Base-by-base conservation (phyloP, 2,329 filamentous ascomycete genomes). In the Keithomyces neogunnii region DNA sequence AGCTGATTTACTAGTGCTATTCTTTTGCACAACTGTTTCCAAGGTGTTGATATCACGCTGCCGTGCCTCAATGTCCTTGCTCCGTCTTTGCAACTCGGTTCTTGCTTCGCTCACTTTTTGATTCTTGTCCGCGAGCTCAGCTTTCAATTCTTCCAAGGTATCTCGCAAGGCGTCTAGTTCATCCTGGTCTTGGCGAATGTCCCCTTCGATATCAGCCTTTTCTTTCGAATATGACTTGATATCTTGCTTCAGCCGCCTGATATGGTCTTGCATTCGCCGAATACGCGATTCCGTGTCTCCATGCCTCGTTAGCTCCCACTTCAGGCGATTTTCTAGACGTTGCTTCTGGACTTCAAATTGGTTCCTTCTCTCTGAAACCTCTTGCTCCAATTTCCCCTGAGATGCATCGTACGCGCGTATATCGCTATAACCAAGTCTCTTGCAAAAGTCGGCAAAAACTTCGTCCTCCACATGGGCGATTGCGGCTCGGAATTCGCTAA, bases 401-500 rank as follows among this genome's bases (percentile, higher is more conserved):
- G 95, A 91, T 30, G 86, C 86, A 65, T 97, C 90, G 62, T 97
- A 99, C 52, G 89, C 88, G 53, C 92, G 88, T 57, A 99, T 95
- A 61, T 95, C 86, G 52, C 81, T 77, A 66, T 96, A 97, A 1
- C 91, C 89, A 26, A 96, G 81, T 51, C 88, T 82, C 60, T 83
- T 80, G 71, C 93, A 99, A 71, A 99, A 99, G 40, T 77, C 76
- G 28, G 77, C 77, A 67, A 96, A 99, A 32, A 99, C 78, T 59
- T 90, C 80, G 64, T 99, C 93, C 64, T 96, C 90, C 19, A 96
- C 88, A 50, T 82, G 78, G 43, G 86, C 81, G 54, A 97, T 88
- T 1, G 86, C 82, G 47, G 71, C 67, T 53, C 73, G 71, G 59
- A 80, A 78, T 60, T 78, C 74, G 32, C 75, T 68, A 30, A 81